A percentile compares a stretch with the other conserved stretches of the same genome.
Evolutionary conservation across 371 early-diverging fungal species (phyloP).

Genomic region (Rhizopus sp.): DNA sequence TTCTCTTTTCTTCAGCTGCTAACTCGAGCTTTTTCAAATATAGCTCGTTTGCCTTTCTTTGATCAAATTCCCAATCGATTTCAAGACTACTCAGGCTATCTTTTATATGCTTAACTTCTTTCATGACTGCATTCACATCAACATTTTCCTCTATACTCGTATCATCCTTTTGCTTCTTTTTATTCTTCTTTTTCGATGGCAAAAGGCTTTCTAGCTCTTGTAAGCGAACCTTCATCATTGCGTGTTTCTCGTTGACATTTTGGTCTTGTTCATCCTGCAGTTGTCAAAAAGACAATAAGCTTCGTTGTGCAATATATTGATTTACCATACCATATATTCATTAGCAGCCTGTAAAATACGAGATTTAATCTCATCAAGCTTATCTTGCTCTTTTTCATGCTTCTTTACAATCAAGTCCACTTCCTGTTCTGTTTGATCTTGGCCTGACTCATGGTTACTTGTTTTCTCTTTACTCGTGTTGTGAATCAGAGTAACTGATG

Average conservation of each 20-base stretch:
- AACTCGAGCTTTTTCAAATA: slow-evolving; percentile 25
- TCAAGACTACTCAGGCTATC: slow-evolving; percentile 46
- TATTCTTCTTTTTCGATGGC: slow-evolving; percentile 14
- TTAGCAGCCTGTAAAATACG: slow-evolving; percentile 38
- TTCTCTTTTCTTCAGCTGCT: slow-evolving; percentile 33
- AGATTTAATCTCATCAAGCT: slow-evolving; percentile 26
- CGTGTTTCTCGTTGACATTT: slow-evolving; percentile 37
- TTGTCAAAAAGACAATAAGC: neutral
- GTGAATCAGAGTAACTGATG: slow-evolving; percentile 2
- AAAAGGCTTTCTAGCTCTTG: slow-evolving; percentile 29
- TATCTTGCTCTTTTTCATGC: neutral
- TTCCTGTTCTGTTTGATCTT: slow-evolving; percentile 5
- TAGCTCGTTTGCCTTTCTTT: slow-evolving; percentile 36
- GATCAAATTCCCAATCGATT: slow-evolving; percentile 53
- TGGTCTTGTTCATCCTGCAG: slow-evolving; percentile 35
- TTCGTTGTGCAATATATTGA: slow-evolving; percentile 2
- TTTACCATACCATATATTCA: slow-evolving; percentile 17
- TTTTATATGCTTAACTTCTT: slow-evolving; percentile 50
- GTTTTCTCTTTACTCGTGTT: neutral
- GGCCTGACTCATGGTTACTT: neutral
- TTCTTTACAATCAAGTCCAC: neutral
- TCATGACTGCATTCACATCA: slow-evolving; percentile 28
- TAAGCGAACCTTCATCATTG: slow-evolving; percentile 25
- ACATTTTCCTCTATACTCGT: slow-evolving; percentile 27
- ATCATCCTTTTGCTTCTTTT: slow-evolving; percentile 30